A percentile compares a stretch with the other conserved stretches of the same genome.
phyloP scores from a whole-genome alignment of 495 filamentous ascomycete genomes.

The Hypoxylon intermedium region DNA sequence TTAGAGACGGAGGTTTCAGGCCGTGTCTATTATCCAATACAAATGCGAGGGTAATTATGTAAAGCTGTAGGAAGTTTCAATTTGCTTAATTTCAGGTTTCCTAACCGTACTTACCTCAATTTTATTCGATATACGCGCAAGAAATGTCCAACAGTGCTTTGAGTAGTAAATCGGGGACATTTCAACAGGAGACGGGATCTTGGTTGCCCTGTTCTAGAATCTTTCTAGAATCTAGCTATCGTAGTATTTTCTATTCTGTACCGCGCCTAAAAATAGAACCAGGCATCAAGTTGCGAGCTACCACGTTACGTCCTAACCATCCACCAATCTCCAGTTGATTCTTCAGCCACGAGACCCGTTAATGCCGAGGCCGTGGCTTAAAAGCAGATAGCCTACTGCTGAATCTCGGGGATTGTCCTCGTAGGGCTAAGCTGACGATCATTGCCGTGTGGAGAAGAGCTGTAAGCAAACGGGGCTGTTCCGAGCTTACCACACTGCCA shows the following conservation, averaged over 20 bases:
- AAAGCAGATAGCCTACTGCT: slow-evolving; percentile 12
- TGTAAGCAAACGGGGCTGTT: slow-evolving; percentile 22
- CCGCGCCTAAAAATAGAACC: slow-evolving; percentile 15
- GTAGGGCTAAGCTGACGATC: slow-evolving; percentile 37
- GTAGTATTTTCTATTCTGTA: too few species aligned
- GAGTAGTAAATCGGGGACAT: neutral
- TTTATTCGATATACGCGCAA: too few species aligned
- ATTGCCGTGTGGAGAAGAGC: slow-evolving; percentile 27
- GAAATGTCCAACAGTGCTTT: neutral
- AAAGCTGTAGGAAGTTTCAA: too few species aligned
- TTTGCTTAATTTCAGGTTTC: too few species aligned
- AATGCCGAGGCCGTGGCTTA: slow-evolving; percentile 23
- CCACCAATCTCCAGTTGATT: slow-evolving; percentile 3
- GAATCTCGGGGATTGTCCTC: slow-evolving; percentile 1
- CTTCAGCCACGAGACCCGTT: slow-evolving; percentile 9
- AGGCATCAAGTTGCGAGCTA: slow-evolving; percentile 5
- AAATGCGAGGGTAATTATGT: neutral
- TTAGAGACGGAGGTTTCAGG: neutral
- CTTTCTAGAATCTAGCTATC: slow-evolving; percentile 11
- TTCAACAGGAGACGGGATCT: neutral
- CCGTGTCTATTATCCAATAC: slow-evolving; percentile 8
- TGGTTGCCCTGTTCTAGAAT: neutral
- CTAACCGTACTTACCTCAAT: too few species aligned
- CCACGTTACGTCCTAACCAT: slow-evolving; percentile 24
- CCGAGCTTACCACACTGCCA: slow-evolving; percentile 12